phyloP scores from a whole-genome alignment of 31 red algal genomes.

The Bonnemaisonia californica region DNA sequence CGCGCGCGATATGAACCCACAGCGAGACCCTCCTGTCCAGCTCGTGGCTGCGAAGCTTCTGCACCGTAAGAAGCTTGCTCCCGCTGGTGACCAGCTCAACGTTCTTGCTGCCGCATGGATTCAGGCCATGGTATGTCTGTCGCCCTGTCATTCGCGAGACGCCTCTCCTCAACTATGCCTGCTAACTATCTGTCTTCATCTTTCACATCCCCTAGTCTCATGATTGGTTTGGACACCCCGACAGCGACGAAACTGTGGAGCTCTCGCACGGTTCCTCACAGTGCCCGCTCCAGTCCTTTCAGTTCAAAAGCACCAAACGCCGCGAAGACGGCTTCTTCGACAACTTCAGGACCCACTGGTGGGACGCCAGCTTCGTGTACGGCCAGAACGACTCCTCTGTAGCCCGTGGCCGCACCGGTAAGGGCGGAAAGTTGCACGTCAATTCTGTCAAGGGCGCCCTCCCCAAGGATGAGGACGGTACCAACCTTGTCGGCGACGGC shows the following conservation, averaged over 20 bases:
- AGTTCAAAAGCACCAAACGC: slow-evolving; percentile 9
- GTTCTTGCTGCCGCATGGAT: slow-evolving; percentile 53
- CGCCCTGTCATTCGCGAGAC: no score
- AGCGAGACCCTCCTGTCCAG: background rate
- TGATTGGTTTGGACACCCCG: slow-evolving; percentile 26
- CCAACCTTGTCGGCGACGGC: slow-evolving; percentile 16
- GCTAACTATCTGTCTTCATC: no score
- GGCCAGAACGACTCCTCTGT: slow-evolving; percentile 31
- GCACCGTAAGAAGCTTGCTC: background rate
- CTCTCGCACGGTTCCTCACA: background rate
- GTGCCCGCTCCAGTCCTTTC: slow-evolving; percentile 29
- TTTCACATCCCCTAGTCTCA: no score
- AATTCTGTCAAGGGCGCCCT: background rate
- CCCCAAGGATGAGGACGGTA: slow-evolving; percentile 6
- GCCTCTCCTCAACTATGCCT: no score
- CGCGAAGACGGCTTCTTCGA: slow-evolving; percentile 31
- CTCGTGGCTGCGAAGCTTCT: slow-evolving; percentile 15
- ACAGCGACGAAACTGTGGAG: background rate
- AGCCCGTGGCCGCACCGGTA: background rate
- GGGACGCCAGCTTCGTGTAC: slow-evolving; percentile 49
- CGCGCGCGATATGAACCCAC: background rate
- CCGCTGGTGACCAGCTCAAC: slow-evolving; percentile 53
- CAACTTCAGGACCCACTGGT: slow-evolving; percentile 42
- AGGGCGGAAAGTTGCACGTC: slow-evolving; percentile 15
- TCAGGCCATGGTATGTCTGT: slow-evolving; percentile 53